A percentile compares a stretch with the other conserved stretches of the same genome.
Evolutionary conservation across 257 asterid genomes (phyloP).

Genomic region (Nemophila menziesii): DNA sequence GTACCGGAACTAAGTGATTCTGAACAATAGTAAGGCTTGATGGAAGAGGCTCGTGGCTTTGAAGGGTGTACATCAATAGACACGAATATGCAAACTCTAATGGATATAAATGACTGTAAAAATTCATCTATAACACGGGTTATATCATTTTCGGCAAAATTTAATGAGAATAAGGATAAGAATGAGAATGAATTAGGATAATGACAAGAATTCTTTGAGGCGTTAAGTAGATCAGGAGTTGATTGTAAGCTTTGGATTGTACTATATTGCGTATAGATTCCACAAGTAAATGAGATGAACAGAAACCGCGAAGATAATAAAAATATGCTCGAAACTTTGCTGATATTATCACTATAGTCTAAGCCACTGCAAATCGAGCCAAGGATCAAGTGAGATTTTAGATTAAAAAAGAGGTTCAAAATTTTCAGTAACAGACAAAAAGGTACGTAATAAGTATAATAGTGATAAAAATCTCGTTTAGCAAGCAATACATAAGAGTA

Average conservation of each 20-base stretch:
- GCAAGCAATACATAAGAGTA: too few relatives aligned
- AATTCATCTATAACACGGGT: slow-evolving; percentile 35
- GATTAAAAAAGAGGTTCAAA: too few relatives aligned
- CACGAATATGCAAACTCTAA: slow-evolving; percentile 42
- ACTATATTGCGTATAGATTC: slow-evolving; percentile 44
- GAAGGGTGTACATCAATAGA: slow-evolving; percentile 55
- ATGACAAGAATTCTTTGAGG: slow-evolving; percentile 15
- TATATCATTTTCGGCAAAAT: slow-evolving; percentile 24
- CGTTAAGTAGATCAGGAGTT: slow-evolving; percentile 46
- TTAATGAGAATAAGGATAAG: too few relatives aligned
- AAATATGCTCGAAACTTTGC: not conserved
- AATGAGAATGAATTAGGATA: slow-evolving; percentile 57
- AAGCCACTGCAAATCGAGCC: too few relatives aligned
- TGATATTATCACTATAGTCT: not conserved
- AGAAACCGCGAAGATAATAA: slow-evolving; percentile 11
- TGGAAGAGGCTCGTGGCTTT: slow-evolving; percentile 42
- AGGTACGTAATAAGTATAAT: too few relatives aligned
- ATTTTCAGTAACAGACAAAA: too few relatives aligned
- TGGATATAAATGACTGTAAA: slow-evolving; percentile 39
- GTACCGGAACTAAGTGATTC: too few relatives aligned
- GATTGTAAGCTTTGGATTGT: slow-evolving; percentile 33
- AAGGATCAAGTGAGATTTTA: too few relatives aligned
- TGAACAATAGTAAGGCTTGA: slow-evolving; percentile 53
- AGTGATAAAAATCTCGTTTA: too few relatives aligned
- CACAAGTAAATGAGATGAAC: slow-evolving; percentile 22